Evolutionary conservation across 2,329 filamentous ascomycete genomes (phyloP).

Genomic region (Hypoxylon sp.): DNA sequence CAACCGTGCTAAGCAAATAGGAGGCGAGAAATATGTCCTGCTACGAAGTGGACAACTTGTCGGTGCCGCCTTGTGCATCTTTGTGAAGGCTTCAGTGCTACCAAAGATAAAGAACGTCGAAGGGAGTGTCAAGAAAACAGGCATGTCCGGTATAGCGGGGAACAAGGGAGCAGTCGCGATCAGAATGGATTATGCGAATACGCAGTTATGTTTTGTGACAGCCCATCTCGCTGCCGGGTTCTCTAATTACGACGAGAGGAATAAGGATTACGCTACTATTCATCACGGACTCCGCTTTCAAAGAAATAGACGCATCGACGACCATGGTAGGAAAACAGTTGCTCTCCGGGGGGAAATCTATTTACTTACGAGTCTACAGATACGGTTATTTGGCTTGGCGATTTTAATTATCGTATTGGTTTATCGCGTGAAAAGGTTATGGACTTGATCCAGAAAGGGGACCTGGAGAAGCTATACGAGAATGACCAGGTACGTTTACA

Average conservation of each 20-base stretch:
- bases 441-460: conserved; percentile 77
- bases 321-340: conserved; percentile 74
- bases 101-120: conserved; percentile 95
- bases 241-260: conserved; percentile 95
- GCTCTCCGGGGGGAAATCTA: neutral
- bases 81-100: conserved; percentile 84
- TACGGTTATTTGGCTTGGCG: conserved; percentile 92
- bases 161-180: conserved; percentile 99
- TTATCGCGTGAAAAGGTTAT: conserved; percentile 83
- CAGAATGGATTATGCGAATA: conserved; percentile 93
- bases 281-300: conserved; percentile 90
- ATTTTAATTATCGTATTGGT: conserved; percentile 98
- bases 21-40: conserved; percentile 86
- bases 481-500: conserved; percentile 81
- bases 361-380: conserved; percentile 59
- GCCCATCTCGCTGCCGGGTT: conserved; percentile 97
- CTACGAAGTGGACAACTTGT: conserved; percentile 94
- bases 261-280: conserved; percentile 92
- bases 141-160: conserved; percentile 95
- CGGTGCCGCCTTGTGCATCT: conserved; percentile 91
- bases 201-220: conserved; percentile 93
- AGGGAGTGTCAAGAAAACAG: conserved; percentile 92
- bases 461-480: conserved; percentile 85
- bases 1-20: conserved; percentile 72
- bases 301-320: conserved; percentile 88